A percentile compares a stretch with the other conserved stretches of the same genome.
phyloP scores from a whole-genome alignment of 495 filamentous ascomycete genomes.

The Viridothelium virens region DNA sequence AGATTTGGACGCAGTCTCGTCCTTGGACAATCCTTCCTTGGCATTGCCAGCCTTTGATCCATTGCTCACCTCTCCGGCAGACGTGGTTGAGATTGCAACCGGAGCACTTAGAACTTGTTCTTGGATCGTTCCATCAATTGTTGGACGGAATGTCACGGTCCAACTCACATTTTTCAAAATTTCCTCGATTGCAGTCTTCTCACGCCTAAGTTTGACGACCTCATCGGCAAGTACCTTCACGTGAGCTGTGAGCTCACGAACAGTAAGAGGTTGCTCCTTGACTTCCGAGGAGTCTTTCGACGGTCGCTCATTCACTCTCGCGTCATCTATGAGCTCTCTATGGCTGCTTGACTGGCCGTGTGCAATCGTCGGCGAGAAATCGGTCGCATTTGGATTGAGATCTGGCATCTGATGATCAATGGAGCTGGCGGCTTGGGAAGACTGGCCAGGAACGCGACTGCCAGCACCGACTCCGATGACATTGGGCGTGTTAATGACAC shows the following conservation, averaged over 20 bases:
- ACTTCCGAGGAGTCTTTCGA: neutral
- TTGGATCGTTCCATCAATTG: neutral
- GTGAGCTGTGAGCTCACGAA: neutral
- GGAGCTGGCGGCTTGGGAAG: neutral
- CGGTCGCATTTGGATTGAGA: neutral
- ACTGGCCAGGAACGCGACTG: neutral
- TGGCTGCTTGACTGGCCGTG: neutral
- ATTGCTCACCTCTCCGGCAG: neutral
- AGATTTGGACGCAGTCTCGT: neutral
- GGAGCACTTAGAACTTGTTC: neutral
- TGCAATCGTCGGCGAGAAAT: neutral
- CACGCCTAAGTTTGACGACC: neutral
- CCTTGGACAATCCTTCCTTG: neutral
- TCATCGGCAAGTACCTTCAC: neutral
- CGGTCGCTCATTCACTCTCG: neutral
- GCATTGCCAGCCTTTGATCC: neutral
- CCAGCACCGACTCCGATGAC: no score
- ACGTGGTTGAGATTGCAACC: neutral
- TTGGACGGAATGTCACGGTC: neutral
- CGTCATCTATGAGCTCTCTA: neutral
- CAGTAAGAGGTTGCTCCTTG: neutral
- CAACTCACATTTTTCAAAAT: neutral
- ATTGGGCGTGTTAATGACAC: no score
- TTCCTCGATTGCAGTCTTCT: neutral
- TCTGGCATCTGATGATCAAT: neutral